Conservation (phyloP, 441 rosid species). For the Corymbia citriodora region DNA sequence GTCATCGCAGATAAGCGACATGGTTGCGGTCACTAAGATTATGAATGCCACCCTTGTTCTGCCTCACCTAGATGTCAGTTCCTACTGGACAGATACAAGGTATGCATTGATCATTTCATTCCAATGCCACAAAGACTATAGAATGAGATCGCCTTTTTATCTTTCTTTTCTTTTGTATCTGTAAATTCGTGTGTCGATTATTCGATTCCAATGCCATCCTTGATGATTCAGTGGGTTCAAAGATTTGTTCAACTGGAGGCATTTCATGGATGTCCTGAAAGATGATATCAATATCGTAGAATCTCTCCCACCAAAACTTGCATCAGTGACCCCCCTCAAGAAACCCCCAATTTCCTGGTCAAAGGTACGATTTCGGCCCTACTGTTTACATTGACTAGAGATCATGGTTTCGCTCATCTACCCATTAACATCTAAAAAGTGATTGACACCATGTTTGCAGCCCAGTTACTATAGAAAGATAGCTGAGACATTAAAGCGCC, state of each 20-base stretch:
- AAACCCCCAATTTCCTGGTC: conserved; percentile 11
- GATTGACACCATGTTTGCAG: not conserved
- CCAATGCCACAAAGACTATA: not conserved
- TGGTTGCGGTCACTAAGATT: conserved; percentile 10
- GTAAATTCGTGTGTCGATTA: not conserved
- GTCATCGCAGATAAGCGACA: conserved; percentile 6
- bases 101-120: not conserved
- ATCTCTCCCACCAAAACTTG: not conserved
- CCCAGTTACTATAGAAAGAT: conserved; percentile 3
- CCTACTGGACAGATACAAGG: conserved; percentile 9
- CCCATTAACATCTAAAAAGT: not conserved
- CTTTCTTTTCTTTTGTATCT: not conserved
- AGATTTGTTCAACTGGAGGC: conserved; percentile 12
- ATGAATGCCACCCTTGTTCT: conserved; percentile 12
- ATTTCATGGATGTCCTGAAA: conserved; percentile 8
- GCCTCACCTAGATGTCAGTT: conserved; percentile 1
- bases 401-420: not conserved
- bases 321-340: not conserved
- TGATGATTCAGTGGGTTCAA: conserved; percentile 1
- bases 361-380: not conserved
- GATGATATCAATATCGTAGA: conserved; percentile 6
- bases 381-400: not conserved
- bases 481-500: not conserved
- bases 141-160: not conserved
- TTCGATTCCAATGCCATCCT: not conserved